Evolutionary conservation across 352 stramenopile genomes (phyloP), one percentile per base, ranked within the genome.

Genomic region (Blastocystis sp.): DNA sequence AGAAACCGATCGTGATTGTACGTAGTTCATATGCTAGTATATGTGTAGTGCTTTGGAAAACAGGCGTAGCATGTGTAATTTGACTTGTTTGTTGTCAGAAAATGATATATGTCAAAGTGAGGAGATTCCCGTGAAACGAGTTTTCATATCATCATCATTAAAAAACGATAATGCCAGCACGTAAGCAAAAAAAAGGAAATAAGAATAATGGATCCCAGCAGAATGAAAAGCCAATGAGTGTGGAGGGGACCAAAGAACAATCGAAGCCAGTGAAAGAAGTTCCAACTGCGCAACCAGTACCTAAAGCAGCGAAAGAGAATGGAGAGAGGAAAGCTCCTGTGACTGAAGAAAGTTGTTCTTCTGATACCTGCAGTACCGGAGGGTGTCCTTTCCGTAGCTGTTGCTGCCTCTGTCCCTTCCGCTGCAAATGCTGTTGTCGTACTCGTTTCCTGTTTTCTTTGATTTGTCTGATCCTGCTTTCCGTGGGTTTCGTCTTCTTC

Each of bases 1-100:
- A 91, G 43, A 96, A 95, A 87, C 93, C 93, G 23, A 76, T 95
- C 1, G 90, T 96, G 87, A 92, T 95, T 90, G 94, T 95, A 91
- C 66, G 93, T 93, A 15, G n/a, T 23, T 4, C 47, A 50, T 55
- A n/a, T 64, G 18, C 15, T 53, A 0, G 20, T 73, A 63, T 23
- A 63, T 18, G 13, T 66, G 37, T 75, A 90, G 87, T 90, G 87
- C 64, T 90, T 89, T 50, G 75, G 87, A 29, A 90, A 90, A 66
- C 73, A 79, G 70, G 43, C 8, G 8, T 80, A 61, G 50, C 13
- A 45, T 34, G 8, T 41, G 41, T 26, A 47, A 47, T 18, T 20
- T 66, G 64, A 66, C 43, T 11, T 80, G 70, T 80, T 80, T 80
- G 70, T 80, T 66, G 23, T n/a, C 1, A 59, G 29, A 70, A 70